These are phyloP conservation scores for Candida dajiaensis DNA, from an alignment of 805 yeast genomes.

Conservation along the genomic window DNA sequence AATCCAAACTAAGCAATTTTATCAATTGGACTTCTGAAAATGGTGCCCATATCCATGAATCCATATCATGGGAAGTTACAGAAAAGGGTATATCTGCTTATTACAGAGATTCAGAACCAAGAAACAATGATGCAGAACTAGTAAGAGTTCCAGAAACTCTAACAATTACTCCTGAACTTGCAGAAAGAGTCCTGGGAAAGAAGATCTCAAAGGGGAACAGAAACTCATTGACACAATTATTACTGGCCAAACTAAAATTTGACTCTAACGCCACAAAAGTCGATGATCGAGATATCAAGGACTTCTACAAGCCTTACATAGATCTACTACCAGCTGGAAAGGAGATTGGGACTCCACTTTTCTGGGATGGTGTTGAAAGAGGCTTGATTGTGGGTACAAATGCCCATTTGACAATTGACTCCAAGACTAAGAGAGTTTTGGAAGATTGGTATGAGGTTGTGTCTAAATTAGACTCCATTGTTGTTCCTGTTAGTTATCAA, in stretches of 20 bases:
- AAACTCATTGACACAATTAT: conserved; percentile 25
- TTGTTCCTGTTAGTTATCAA: conserved; percentile 15
- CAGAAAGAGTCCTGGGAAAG: conserved; percentile 25
- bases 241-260: conserved; percentile 38
- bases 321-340: conserved; percentile 39
- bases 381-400: conserved; percentile 61
- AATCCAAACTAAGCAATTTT: conserved; percentile 5
- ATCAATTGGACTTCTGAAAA: conserved; percentile 33
- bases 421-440: conserved; percentile 38
- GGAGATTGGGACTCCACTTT: conserved; percentile 54
- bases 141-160: conserved; percentile 34
- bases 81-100: conserved; percentile 31
- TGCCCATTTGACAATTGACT: conserved; percentile 47
- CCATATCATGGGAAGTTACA: conserved; percentile 27
- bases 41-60: conserved; percentile 32
- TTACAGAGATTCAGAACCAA: conserved; percentile 12
- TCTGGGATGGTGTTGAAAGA: conserved; percentile 54
- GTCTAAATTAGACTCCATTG: conserved; percentile 14
- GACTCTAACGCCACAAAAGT: conserved; percentile 17
- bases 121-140: conserved; percentile 17
- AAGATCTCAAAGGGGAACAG: conserved; percentile 10
- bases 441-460: conserved; percentile 52
- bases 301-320: conserved; percentile 38
- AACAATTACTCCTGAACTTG: conserved; percentile 32
- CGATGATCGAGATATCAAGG: conserved; percentile 6